phyloP scores from a whole-genome alignment of 345 rosid genomes.

The Nephelium lappaceum region DNA sequence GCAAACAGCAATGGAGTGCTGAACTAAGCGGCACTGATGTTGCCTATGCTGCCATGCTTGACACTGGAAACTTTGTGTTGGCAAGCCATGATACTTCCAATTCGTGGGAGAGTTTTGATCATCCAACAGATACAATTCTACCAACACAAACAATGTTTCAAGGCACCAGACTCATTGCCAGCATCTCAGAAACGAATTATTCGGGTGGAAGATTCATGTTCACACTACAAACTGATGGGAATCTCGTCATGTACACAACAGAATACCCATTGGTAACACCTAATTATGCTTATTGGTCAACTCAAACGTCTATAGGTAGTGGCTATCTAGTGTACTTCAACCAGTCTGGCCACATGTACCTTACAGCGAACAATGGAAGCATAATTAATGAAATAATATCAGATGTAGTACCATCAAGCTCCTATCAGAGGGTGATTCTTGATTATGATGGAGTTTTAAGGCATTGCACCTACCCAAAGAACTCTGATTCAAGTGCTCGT shows the following conservation, averaged over 20 bases:
- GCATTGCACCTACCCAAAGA: slow-evolving; percentile 25
- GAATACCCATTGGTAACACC: slow-evolving; percentile 14
- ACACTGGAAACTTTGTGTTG: slow-evolving; percentile 58
- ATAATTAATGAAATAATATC: background rate
- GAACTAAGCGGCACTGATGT: slow-evolving; percentile 1
- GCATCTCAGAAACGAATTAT: slow-evolving; percentile 33
- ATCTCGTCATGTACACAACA: slow-evolving; percentile 32
- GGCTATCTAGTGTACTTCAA: slow-evolving; percentile 27
- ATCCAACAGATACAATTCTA: slow-evolving; percentile 57
- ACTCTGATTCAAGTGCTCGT: background rate
- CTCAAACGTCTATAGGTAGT: background rate
- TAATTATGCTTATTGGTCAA: slow-evolving; percentile 40
- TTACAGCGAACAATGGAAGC: slow-evolving; percentile 10
- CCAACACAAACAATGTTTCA: slow-evolving; percentile 42
- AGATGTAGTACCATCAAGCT: background rate
- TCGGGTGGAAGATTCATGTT: slow-evolving; percentile 45
- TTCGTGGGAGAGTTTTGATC: slow-evolving; percentile 50
- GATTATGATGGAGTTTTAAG: slow-evolving; percentile 34
- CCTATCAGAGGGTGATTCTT: slow-evolving; percentile 25
- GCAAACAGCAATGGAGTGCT: slow-evolving; percentile 34
- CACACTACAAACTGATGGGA: slow-evolving; percentile 37
- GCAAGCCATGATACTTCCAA: background rate
- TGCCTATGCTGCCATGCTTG: slow-evolving; percentile 48
- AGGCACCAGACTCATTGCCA: slow-evolving; percentile 28
- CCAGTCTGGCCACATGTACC: slow-evolving; percentile 25